phyloP scores from a whole-genome alignment of 345 rosid species.

The Populus simonii region DNA sequence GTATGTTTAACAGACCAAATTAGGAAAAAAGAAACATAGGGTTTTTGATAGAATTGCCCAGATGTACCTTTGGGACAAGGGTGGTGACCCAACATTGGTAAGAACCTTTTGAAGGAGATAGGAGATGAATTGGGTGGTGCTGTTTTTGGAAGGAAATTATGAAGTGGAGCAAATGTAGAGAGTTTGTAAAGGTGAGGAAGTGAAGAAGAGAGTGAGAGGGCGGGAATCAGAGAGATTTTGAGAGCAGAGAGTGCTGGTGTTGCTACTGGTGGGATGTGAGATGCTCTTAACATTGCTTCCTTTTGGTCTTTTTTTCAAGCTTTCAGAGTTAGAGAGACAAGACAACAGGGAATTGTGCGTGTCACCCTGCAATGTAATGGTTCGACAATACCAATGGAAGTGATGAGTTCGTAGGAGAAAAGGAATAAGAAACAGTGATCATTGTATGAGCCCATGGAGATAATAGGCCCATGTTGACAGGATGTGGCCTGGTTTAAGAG shows the following conservation, averaged over 20 bases:
- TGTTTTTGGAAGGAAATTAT: constrained; percentile 18
- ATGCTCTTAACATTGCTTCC: constrained; percentile 38
- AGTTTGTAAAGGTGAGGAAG: constrained; percentile 26
- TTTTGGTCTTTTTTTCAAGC: not conserved
- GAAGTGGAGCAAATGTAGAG: constrained; percentile 37
- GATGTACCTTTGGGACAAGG: constrained; percentile 20
- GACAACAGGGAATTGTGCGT: not conserved
- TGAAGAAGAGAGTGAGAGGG: constrained; percentile 31
- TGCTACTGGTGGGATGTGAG: constrained; percentile 25
- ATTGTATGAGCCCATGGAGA: not conserved
- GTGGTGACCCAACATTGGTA: constrained; percentile 20
- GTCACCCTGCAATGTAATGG: no score
- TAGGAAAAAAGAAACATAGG: not conserved
- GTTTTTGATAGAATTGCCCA: constrained; percentile 20
- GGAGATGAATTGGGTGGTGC: constrained; percentile 18
- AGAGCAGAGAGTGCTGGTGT: constrained; percentile 34
- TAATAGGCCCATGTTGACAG: not conserved
- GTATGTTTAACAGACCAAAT: not conserved
- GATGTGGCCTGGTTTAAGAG: not conserved
- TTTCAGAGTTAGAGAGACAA: not conserved
- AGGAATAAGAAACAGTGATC: not conserved
- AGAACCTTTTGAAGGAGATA: constrained; percentile 3
- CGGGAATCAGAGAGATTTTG: constrained; percentile 38
- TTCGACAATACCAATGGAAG: not conserved
- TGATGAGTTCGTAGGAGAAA: not conserved